Conservation (phyloP, 2,329 filamentous ascomycete species). For the Fonsecaea nubica region DNA sequence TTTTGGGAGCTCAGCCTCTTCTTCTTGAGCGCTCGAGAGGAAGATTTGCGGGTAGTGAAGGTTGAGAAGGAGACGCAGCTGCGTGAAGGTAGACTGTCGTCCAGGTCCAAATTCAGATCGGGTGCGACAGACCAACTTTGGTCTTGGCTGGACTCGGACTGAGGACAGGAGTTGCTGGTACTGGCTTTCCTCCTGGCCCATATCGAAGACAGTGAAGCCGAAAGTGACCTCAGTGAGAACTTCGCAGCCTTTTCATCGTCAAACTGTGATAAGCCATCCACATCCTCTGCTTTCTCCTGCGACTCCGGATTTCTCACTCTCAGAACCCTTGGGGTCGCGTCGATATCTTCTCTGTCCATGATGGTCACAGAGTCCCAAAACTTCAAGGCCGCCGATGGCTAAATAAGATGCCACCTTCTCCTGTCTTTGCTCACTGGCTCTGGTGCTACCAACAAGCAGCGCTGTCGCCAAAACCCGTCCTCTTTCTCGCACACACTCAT, state of each 20-base stretch:
- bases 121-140: constrained; percentile 3
- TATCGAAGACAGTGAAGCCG: constrained; percentile 28
- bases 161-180: constrained; percentile 20
- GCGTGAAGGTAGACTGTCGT: not conserved
- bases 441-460: not conserved
- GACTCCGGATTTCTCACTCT: constrained; percentile 20
- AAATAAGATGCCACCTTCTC: not conserved
- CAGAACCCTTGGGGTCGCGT: constrained; percentile 26
- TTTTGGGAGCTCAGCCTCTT: constrained; percentile 12
- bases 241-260: constrained; percentile 10
- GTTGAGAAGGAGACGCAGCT: constrained; percentile 23
- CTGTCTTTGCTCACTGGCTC: not conserved
- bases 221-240: constrained; percentile 27
- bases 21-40: not conserved
- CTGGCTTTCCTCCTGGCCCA: constrained; percentile 20
- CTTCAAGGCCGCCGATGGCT: not conserved
- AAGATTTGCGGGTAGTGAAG: constrained; percentile 5
- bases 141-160: constrained; percentile 21
- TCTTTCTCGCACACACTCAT: too few species aligned
- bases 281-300: constrained; percentile 14
- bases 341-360: constrained; percentile 22
- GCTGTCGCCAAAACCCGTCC: not conserved
- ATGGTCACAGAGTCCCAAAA: not conserved
- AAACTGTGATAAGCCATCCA: constrained; percentile 14
- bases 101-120: not conserved